A percentile compares a stretch with the other conserved stretches of the same genome.
Conservation (phyloP, 2,329 filamentous ascomycete species). For the Arthrobotrys sinensis region DNA sequence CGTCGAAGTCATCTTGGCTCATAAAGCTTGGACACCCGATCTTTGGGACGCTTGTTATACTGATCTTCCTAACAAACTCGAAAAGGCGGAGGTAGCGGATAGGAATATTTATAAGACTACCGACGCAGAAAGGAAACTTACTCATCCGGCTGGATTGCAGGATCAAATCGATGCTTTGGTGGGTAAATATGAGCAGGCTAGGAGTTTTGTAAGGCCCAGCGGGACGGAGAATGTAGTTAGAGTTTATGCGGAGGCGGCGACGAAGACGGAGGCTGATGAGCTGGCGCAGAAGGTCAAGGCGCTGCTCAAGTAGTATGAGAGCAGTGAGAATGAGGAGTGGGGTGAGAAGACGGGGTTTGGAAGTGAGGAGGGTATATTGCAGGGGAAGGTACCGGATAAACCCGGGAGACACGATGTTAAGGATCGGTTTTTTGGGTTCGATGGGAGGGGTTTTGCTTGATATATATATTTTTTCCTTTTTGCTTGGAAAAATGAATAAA, state of each 20-base stretch:
- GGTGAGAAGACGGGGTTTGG: conserved; percentile 32
- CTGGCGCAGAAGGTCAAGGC: conserved; percentile 85
- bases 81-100: conserved; percentile 89
- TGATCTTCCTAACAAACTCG: conserved; percentile 94
- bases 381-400: conserved; percentile 23
- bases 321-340: conserved; percentile 32
- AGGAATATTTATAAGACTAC: conserved; percentile 91
- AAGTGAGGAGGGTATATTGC: conserved; percentile 8
- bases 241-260: conserved; percentile 95
- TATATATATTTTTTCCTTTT: neutral
- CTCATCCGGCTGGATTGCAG: conserved; percentile 84
- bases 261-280: conserved; percentile 89
- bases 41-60: conserved; percentile 95
- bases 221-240: conserved; percentile 97
- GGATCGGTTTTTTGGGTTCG: conserved; percentile 39
- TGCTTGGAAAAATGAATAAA: neutral
- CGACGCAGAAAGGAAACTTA: conserved; percentile 90
- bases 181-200: conserved; percentile 89
- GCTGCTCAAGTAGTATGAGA: conserved; percentile 75
- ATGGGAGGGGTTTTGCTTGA: conserved; percentile 7
- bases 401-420: neutral
- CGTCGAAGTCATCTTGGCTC: conserved; percentile 94
- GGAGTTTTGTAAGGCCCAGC: conserved; percentile 91
- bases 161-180: conserved; percentile 88
- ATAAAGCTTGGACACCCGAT: conserved; percentile 90